phyloP scores from a whole-genome alignment of 108 stramenopile species.

The Nitzschia sp. region DNA sequence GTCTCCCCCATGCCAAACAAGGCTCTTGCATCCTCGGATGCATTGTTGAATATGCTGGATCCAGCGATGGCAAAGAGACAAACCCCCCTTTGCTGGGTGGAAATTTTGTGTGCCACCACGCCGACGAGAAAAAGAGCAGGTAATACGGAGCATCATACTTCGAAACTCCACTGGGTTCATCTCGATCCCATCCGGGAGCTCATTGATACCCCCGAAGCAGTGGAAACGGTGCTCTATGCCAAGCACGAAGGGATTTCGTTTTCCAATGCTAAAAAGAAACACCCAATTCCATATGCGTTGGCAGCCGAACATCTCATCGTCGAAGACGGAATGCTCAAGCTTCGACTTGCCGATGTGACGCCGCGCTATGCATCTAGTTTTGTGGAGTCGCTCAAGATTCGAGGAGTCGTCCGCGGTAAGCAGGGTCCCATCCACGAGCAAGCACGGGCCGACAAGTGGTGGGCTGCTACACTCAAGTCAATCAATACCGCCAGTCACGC shows the following conservation, averaged over 20 bases:
- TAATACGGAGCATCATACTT: background rate
- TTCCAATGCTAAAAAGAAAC: slow-evolving; percentile 15
- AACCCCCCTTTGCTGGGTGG: slow-evolving; percentile 20
- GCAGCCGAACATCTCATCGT: slow-evolving; percentile 56
- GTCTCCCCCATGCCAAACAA: background rate
- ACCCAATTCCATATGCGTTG: slow-evolving; percentile 63
- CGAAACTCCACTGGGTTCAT: slow-evolving; percentile 30
- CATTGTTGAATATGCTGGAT: background rate
- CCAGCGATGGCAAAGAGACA: background rate
- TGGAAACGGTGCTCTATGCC: slow-evolving; percentile 46
- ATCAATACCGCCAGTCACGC: background rate
- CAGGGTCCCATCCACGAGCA: background rate
- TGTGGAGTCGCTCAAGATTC: slow-evolving; percentile 57
- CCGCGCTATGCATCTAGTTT: slow-evolving; percentile 74
- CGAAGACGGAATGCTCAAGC: background rate
- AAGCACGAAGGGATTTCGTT: slow-evolving; percentile 3
- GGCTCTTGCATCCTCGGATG: background rate
- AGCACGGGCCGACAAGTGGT: slow-evolving; percentile 21
- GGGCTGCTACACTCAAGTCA: slow-evolving; percentile 14
- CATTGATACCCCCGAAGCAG: slow-evolving; percentile 44
- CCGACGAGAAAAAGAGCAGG: background rate
- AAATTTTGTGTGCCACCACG: slow-evolving; percentile 14
- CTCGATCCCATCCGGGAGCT: slow-evolving; percentile 26
- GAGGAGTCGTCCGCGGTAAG: slow-evolving; percentile 48
- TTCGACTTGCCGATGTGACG: slow-evolving; percentile 82